Conservation (phyloP, 805 yeast genomes). For the Teunomyces stri region DNA sequence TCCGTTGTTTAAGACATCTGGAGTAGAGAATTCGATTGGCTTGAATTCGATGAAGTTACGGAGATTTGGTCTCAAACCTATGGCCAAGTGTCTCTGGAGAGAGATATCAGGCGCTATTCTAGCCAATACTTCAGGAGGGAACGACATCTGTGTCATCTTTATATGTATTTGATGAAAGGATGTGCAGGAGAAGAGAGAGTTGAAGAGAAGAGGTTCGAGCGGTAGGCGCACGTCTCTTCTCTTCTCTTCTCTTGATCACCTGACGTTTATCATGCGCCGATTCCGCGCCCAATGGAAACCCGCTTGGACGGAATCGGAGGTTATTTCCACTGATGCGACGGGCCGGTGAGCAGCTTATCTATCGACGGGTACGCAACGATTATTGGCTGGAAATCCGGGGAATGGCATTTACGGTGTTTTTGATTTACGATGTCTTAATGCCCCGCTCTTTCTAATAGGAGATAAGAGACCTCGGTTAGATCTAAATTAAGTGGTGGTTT, state of each 20-base stretch:
- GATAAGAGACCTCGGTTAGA: background rate
- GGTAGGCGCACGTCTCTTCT: too few species aligned
- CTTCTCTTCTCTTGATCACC: too few species aligned
- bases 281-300: background rate
- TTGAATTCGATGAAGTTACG: conserved; percentile 73
- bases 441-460: background rate
- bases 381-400: conserved; percentile 2
- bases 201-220: background rate
- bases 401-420: background rate
- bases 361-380: background rate
- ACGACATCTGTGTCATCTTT: conserved; percentile 27
- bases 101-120: conserved; percentile 84
- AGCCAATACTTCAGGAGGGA: conserved; percentile 80
- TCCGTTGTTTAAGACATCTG: conserved; percentile 21
- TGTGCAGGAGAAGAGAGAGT: background rate
- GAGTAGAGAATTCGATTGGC: conserved; percentile 42
- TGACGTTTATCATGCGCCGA: background rate
- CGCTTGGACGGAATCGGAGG: background rate
- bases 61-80: conserved; percentile 73
- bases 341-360: background rate
- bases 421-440: background rate
- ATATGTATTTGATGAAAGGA: background rate
- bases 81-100: conserved; percentile 70
- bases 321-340: background rate
- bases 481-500: background rate